Conservation (phyloP, 2,329 filamentous ascomycete genomes). For the Ophiostoma ulmi region DNA sequence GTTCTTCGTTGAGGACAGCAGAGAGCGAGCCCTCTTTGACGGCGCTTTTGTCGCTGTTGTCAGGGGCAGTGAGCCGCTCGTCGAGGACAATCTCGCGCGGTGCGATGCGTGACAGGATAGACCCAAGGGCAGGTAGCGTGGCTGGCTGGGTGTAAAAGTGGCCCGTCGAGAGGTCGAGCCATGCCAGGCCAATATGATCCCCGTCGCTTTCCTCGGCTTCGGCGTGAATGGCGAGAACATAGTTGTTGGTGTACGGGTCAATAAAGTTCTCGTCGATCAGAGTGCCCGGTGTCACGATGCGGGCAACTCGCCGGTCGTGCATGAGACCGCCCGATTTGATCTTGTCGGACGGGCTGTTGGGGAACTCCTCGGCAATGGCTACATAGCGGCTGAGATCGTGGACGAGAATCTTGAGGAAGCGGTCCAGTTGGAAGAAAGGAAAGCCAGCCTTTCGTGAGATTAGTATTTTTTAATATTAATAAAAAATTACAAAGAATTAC, state of each 20-base stretch:
- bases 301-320: conserved; percentile 78
- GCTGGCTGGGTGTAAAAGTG: conserved; percentile 84
- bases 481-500: background rate
- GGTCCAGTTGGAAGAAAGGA: conserved; percentile 85
- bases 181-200: conserved; percentile 65
- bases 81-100: conserved; percentile 82
- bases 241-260: conserved; percentile 90
- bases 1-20: conserved; percentile 70
- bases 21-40: conserved; percentile 24
- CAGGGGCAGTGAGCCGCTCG: conserved; percentile 45
- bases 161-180: conserved; percentile 92
- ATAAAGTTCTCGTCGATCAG: conserved; percentile 97
- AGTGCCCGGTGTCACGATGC: conserved; percentile 89
- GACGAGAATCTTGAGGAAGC: conserved; percentile 87
- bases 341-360: conserved; percentile 64
- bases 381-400: conserved; percentile 88
- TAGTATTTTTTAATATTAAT: too few species aligned
- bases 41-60: background rate
- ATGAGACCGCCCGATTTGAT: conserved; percentile 70
- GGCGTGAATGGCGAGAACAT: conserved; percentile 74
- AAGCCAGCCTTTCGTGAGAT: conserved; percentile 63
- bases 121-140: conserved; percentile 65
- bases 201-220: background rate
- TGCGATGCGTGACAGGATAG: conserved; percentile 73
- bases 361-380: conserved; percentile 89